A percentile compares a stretch with the other conserved stretches of the same genome.
These are phyloP conservation scores for Tagetes patula DNA, from an alignment of 129 eudicot species.

Conservation along the genomic window DNA sequence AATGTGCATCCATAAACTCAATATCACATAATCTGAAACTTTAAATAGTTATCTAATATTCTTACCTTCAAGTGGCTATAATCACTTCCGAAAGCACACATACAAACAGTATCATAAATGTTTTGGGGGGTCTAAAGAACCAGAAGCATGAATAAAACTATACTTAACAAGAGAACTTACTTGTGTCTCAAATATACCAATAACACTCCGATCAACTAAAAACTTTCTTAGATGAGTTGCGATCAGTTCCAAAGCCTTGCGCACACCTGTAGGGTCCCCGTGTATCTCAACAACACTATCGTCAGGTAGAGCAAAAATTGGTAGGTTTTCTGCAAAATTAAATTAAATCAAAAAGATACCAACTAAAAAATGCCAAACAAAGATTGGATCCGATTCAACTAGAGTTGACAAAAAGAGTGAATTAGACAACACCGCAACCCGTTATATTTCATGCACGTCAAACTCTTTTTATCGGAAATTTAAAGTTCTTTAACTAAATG, in stretches of 20 bases:
- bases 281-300: constrained; percentile 88
- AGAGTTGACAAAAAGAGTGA: not conserved
- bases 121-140: not conserved
- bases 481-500: not conserved
- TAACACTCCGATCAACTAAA: constrained; percentile 83
- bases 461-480: not conserved
- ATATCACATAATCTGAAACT: not conserved
- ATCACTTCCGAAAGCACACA: not conserved
- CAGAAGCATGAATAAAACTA: not conserved
- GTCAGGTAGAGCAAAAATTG: constrained; percentile 84
- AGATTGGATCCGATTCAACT: not conserved
- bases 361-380: not conserved
- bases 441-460: not conserved
- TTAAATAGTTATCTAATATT: too few relatives aligned
- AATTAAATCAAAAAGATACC: constrained; percentile 14
- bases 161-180: constrained; percentile 37
- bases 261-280: constrained; percentile 77
- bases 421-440: too few relatives aligned
- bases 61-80: not conserved
- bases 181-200: constrained; percentile 72
- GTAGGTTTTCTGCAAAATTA: constrained; percentile 67
- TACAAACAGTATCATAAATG: not conserved
- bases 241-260: constrained; percentile 75
- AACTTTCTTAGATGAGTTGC: constrained; percentile 85
- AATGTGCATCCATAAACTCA: not conserved